Percentiles rank a stretch among this genome's conserved stretches.
Conservation (phyloP, 2,329 filamentous ascomycete species). For the Metarhizium humberi region DNA sequence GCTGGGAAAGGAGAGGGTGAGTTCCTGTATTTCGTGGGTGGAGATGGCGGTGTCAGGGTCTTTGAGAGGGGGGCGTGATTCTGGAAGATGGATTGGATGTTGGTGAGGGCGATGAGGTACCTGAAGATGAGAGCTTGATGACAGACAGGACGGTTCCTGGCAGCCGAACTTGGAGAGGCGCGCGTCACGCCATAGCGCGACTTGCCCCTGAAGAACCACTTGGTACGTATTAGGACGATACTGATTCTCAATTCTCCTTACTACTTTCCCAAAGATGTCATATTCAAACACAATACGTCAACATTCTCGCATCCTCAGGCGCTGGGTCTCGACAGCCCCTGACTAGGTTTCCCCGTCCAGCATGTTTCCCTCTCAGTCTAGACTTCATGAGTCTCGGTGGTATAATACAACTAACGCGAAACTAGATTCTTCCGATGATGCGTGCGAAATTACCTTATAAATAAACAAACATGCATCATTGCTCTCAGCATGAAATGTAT, state of each 20-base stretch:
- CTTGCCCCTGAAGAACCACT: neutral
- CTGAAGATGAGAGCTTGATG: neutral
- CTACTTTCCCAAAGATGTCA: neutral
- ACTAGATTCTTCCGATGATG: neutral
- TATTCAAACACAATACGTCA: neutral
- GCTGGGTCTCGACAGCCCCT: neutral
- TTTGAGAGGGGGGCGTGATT: constrained; percentile 62
- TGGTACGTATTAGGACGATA: neutral
- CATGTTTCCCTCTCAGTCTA: neutral
- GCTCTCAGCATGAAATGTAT: too few species aligned
- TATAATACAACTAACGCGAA: neutral
- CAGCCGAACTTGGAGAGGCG: neutral
- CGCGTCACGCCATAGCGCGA: neutral
- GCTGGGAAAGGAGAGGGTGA: constrained; percentile 44
- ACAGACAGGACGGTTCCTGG: neutral
- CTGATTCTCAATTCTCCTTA: neutral
- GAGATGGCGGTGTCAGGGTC: constrained; percentile 70
- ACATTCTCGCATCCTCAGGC: neutral
- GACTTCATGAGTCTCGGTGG: neutral
- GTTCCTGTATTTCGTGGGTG: constrained; percentile 69
- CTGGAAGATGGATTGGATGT: neutral
- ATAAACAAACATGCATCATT: too few species aligned
- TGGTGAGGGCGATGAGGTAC: neutral
- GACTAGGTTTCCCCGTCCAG: neutral
- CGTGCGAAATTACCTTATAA: neutral